These are phyloP conservation scores for Candida ficus DNA, from an alignment of 805 yeast genomes.

Conservation along the genomic window DNA sequence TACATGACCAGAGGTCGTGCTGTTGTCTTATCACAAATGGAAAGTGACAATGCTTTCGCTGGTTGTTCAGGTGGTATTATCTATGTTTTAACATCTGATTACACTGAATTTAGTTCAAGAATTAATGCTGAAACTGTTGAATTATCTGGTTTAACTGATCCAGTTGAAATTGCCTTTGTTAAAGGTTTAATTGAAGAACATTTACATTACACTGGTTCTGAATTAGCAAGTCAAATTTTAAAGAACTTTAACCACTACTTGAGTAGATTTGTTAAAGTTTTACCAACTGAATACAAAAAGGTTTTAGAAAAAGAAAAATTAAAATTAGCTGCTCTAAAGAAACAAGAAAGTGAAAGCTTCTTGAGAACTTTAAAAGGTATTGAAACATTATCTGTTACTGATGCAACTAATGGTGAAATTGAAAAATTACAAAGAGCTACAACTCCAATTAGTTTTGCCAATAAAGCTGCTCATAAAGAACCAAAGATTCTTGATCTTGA, in stretches of 20 bases:
- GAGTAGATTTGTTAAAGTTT: slow-evolving; percentile 86
- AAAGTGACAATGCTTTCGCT: slow-evolving; percentile 81
- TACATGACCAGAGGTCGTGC: slow-evolving; percentile 99
- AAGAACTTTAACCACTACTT: slow-evolving; percentile 83
- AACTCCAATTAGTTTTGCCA: slow-evolving; percentile 20
- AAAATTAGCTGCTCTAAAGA: slow-evolving; percentile 58
- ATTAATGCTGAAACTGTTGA: slow-evolving; percentile 82
- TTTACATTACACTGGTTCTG: slow-evolving; percentile 90
- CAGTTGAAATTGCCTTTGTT: slow-evolving; percentile 88
- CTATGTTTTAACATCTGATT: slow-evolving; percentile 87
- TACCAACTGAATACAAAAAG: slow-evolving; percentile 87
- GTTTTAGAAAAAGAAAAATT: slow-evolving; percentile 75
- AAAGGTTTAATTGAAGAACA: slow-evolving; percentile 94
- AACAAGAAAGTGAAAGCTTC: slow-evolving; percentile 53
- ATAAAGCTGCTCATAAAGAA: slow-evolving; percentile 42
- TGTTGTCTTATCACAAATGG: slow-evolving; percentile 85
- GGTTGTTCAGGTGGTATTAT: slow-evolving; percentile 99
- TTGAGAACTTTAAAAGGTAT: slow-evolving; percentile 64
- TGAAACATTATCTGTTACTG: slow-evolving; percentile 62
- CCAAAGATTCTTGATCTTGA: slow-evolving; percentile 88
- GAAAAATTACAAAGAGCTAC: slow-evolving; percentile 26
- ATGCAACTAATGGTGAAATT: slow-evolving; percentile 87
- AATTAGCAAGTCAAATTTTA: slow-evolving; percentile 78
- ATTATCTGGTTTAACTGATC: slow-evolving; percentile 70
- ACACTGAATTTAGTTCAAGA: slow-evolving; percentile 75